Percentiles rank a stretch among this genome's conserved stretches.
Conservation (phyloP, 2,329 filamentous ascomycete species). For the Scedosporium minutisporum region DNA sequence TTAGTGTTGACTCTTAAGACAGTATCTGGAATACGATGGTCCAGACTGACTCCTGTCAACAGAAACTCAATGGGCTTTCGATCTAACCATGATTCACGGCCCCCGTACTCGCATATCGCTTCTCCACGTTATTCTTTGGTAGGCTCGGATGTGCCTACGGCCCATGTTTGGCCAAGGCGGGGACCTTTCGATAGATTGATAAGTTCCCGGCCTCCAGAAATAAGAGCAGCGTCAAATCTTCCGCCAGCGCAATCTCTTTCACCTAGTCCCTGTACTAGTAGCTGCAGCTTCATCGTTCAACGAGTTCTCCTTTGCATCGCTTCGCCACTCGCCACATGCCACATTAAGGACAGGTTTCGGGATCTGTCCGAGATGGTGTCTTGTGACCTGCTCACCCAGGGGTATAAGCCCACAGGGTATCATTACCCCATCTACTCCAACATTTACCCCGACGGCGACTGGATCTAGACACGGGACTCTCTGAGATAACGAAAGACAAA, state of each 20-base stretch:
- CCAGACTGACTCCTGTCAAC: not conserved
- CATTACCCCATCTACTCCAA: constrained; percentile 1
- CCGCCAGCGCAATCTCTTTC: not conserved
- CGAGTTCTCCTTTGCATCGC: not conserved
- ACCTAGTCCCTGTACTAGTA: not conserved
- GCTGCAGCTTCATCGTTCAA: not conserved
- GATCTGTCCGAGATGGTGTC: not conserved
- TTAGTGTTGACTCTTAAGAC: not conserved
- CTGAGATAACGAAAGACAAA: not conserved
- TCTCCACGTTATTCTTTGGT: too few relatives aligned
- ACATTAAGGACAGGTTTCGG: not conserved
- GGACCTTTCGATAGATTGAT: not conserved
- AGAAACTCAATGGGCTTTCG: not conserved
- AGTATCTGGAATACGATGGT: not conserved
- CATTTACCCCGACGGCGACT: not conserved
- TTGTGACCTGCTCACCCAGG: not conserved
- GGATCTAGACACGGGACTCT: not conserved
- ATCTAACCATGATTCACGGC: not conserved
- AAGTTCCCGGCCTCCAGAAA: not conserved
- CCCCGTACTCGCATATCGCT: too few relatives aligned
- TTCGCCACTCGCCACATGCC: not conserved
- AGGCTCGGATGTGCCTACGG: too few relatives aligned
- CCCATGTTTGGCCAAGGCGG: not conserved
- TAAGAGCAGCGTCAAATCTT: not conserved
- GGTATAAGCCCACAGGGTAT: not conserved